Percentiles rank a stretch among this genome's conserved stretches.
phyloP scores from a whole-genome alignment of 139 green algal species.

The Nannochloris sp. region DNA sequence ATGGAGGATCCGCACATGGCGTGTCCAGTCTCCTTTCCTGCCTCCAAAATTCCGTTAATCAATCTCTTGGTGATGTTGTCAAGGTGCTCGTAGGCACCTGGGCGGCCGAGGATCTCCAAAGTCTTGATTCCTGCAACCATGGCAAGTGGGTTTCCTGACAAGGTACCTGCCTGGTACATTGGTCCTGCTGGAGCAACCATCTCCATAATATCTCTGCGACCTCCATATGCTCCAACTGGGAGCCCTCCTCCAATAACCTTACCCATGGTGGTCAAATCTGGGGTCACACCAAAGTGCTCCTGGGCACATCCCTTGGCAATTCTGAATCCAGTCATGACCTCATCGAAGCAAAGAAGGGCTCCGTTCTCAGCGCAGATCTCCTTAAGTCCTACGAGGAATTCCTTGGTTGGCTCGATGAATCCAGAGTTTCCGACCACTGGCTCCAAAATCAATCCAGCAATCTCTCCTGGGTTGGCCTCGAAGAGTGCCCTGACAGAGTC shows the following conservation, averaged over 20 bases:
- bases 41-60: slow-evolving; percentile 85
- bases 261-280: slow-evolving; percentile 98
- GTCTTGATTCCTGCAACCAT: slow-evolving; percentile 99
- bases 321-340: slow-evolving; percentile 94
- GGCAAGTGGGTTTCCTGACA: slow-evolving; percentile 95
- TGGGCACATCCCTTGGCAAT: slow-evolving; percentile 76
- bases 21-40: slow-evolving; percentile 77
- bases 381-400: slow-evolving; percentile 89
- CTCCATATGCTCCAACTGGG: slow-evolving; percentile 95
- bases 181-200: slow-evolving; percentile 91
- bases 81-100: slow-evolving; percentile 92
- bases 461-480: slow-evolving; percentile 90
- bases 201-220: slow-evolving; percentile 94
- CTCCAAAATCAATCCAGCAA: slow-evolving; percentile 96
- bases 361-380: slow-evolving; percentile 76
- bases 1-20: slow-evolving; percentile 83
- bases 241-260: slow-evolving; percentile 99
- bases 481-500: slow-evolving; percentile 68
- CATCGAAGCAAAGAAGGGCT: slow-evolving; percentile 95
- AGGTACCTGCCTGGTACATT: slow-evolving; percentile 96
- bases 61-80: slow-evolving; percentile 72
- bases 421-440: slow-evolving; percentile 97
- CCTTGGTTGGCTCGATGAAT: slow-evolving; percentile 90
- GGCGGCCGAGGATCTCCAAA: slow-evolving; percentile 86
- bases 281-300: slow-evolving; percentile 93